Base-by-base conservation (phyloP, 176 grass and related monocot genomes). In the Canna indica region DNA sequence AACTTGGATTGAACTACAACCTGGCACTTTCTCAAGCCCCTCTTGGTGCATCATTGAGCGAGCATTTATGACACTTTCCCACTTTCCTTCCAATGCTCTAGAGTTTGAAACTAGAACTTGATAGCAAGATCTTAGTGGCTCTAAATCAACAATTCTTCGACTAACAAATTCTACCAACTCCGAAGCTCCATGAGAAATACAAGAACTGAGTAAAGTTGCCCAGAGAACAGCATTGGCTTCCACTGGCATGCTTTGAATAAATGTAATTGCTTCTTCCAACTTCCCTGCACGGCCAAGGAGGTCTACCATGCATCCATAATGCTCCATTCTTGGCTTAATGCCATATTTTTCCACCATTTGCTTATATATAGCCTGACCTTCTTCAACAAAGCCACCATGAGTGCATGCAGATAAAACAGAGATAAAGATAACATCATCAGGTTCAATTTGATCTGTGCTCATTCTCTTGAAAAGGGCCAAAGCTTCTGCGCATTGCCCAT, bases 41-140 rank as follows among this genome's bases (percentile, higher is more conserved):
- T 44, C 35, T 9, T 71, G 64, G 67, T 38, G 75, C 75, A 86
- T 82, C 48, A 58, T 59, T 35, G 39, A 73, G 11, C 84, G 79
- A 25, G 72, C 58, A 72, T 75, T 68, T 24, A 71, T 12, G 50
- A 86, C 84, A 57, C 71, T 32, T 14, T 39, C 48, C 84, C 84
- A 86, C 36, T 57, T 82, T 86, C 79, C 84, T 15, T 73, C 71
- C 22, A 79, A 22, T 33, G 84, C 84, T 27, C 57, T 70, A 44
- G 75, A 82, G 75, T 86, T 86, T 22, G 84, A 86, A 75, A 86
- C 75, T 58, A 86, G 61, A 11, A 86, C 79, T 67, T 75, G 75
- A 75, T 82, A 86, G 24, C 84, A 70, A 65, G 79, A 78, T 48
- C 77, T 86, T 17, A 42, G 58, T 42, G 84, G 79, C 63, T 86